phyloP scores from a whole-genome alignment of 148 eudicot species.

The Rhododendron simsii region DNA sequence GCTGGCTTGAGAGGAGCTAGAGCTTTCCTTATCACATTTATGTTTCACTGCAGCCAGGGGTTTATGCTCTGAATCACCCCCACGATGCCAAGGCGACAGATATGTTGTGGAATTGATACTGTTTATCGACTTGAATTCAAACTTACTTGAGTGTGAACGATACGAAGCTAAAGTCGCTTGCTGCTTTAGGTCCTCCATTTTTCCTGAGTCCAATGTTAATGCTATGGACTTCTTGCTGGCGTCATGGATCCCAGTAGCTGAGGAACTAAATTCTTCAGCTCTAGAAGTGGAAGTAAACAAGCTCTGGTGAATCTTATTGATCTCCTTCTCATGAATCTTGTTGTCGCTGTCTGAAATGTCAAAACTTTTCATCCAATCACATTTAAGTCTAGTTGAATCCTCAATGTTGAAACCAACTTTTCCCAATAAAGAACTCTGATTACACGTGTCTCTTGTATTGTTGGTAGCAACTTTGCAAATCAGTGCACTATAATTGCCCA shows the following conservation, averaged over 20 bases:
- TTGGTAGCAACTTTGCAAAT: neutral
- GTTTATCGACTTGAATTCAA: slow-evolving; percentile 14
- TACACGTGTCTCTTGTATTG: neutral
- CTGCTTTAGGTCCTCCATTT: neutral
- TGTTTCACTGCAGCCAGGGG: neutral
- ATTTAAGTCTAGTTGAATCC: neutral
- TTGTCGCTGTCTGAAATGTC: neutral
- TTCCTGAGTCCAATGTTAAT: neutral
- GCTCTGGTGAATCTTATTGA: neutral
- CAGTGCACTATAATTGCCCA: neutral
- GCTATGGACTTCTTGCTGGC: neutral
- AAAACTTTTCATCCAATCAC: neutral
- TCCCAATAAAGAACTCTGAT: neutral
- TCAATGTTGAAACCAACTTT: neutral
- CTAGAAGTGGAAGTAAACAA: neutral
- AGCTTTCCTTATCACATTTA: neutral
- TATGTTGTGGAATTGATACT: slow-evolving; percentile 2
- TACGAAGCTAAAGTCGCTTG: slow-evolving; percentile 12
- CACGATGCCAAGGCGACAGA: neutral
- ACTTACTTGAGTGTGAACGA: neutral
- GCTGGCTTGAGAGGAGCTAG: neutral
- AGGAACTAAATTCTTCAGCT: slow-evolving; percentile 11
- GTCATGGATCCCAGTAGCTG: neutral
- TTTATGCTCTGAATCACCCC: neutral
- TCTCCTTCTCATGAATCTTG: slow-evolving; percentile 8